Base-by-base conservation (phyloP, 2,329 filamentous ascomycete species). In the Hypoxylon sp. region DNA sequence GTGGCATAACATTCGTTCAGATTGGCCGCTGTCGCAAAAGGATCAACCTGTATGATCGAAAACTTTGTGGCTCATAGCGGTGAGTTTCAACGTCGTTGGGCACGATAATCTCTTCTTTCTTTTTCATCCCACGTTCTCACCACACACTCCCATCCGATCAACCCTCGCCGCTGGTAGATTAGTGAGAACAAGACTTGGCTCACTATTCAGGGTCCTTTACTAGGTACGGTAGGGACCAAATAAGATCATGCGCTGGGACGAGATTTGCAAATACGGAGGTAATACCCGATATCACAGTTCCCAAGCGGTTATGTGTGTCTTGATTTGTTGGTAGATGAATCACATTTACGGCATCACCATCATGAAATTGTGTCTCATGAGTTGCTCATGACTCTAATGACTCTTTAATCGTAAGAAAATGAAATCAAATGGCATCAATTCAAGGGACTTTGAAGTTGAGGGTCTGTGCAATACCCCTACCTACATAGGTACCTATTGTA, bases 1-100 rank as follows among this genome's bases (percentile, higher is more conserved):
- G 70, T 69, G 59, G 57, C 63, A 70, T 60, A 50, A 30, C 48
- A 32, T 51, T 51, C 43, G 41, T 36, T 43, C 41, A 57, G 36
- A 72, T 72, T 72, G 69, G 69, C 61, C 59, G 59, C 25, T 48
- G 28, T 45, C 21, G 43, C 50, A 48, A 55, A 55, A 60, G 48
- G 68, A 72, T 67, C 61, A 65, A 45, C 65, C 13, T 59, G 58
- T 63, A 62, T 63, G 60, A 73, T 61, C 55, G 53, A 63, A 66
- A 66, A 58, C 61, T 30, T 30, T 60, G 70, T 67, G 63, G 60
- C 55, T 62, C 59, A 49, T 67, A 55, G 74, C 74, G 74, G 74
- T 76, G 73, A 75, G 74, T 75, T 73, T 75, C 72, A 72, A 68
- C 56, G 57, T n/a, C 55, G 28, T 46, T 57, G 46, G 30, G 36